A percentile compares a stretch with the other conserved stretches of the same genome.
These are phyloP conservation scores for Phytophthora melonis DNA, from an alignment of 352 stramenopile genomes.

Conservation along the genomic window DNA sequence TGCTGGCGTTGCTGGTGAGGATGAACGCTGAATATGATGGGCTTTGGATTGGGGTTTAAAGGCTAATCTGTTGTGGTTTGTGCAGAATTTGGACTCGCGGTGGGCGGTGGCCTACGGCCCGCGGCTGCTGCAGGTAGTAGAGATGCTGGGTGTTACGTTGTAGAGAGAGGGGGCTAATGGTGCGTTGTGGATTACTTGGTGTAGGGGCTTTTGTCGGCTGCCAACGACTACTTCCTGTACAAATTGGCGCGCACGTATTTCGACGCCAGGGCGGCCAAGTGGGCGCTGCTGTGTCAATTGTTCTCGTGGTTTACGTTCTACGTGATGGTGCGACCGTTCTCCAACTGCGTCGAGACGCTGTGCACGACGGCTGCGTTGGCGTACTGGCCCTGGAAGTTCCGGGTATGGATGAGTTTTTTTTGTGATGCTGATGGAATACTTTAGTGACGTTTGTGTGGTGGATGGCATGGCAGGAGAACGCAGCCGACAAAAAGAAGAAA, in stretches of 20 bases:
- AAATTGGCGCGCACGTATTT: conserved; percentile 74
- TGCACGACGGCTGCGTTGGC: conserved; percentile 78
- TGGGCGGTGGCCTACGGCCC: conserved; percentile 86
- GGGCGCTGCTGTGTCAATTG: conserved; percentile 77
- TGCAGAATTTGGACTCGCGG: conserved; percentile 78
- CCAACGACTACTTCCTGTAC: conserved; percentile 83
- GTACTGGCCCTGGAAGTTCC: conserved; percentile 84
- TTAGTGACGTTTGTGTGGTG: neutral
- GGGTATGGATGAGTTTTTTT: conserved; percentile 36
- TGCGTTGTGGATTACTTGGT: neutral
- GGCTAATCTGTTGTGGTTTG: neutral
- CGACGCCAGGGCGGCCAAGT: conserved; percentile 68
- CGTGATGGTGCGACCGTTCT: conserved; percentile 87
- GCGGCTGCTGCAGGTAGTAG: conserved; percentile 68
- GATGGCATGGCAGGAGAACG: conserved; percentile 28
- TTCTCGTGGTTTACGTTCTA: conserved; percentile 91
- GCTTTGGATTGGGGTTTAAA: neutral
- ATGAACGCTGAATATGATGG: neutral
- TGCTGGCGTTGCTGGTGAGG: conserved; percentile 65
- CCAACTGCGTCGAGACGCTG: conserved; percentile 86
- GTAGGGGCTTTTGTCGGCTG: conserved; percentile 64
- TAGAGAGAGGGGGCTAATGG: neutral
- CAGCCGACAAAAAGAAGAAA: conserved; percentile 47
- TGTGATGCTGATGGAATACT: neutral
- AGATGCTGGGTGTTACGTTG: neutral